Conservation (phyloP, 2,329 filamentous ascomycete genomes). For the Cylindrodendrum hubeiense region DNA sequence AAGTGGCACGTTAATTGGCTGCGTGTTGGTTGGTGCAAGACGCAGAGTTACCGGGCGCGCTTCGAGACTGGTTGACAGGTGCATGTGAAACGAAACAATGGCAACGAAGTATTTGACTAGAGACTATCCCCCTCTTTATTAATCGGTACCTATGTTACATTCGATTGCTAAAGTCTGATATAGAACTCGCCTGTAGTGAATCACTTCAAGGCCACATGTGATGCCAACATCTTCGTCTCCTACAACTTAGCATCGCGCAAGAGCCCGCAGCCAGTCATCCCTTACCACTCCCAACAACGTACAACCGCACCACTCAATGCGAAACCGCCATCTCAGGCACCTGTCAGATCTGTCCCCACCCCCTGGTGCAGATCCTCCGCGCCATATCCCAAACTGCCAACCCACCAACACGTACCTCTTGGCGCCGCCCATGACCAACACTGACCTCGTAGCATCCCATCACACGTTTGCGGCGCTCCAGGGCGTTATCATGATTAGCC, state of each 20-base stretch:
- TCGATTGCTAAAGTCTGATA: neutral
- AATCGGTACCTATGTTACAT: neutral
- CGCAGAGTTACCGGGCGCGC: neutral
- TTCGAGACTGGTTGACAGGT: neutral
- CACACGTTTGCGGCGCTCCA: too few relatives aligned
- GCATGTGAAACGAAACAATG: neutral
- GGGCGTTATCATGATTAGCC: too few relatives aligned
- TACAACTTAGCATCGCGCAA: neutral
- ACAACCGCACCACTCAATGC: conserved; percentile 10
- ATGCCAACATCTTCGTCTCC: neutral
- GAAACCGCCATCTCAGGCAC: conserved; percentile 7
- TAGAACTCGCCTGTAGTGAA: neutral
- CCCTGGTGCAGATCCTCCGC: conserved; percentile 13
- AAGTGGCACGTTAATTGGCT: too few relatives aligned
- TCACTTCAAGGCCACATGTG: neutral
- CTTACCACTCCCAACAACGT: neutral
- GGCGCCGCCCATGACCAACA: neutral
- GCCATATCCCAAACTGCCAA: neutral
- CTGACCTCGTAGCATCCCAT: too few relatives aligned
- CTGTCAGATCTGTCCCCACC: conserved; percentile 10
- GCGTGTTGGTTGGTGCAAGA: neutral
- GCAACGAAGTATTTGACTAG: neutral
- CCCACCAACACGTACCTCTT: neutral
- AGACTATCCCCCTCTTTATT: neutral
- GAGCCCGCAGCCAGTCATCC: neutral